Evolutionary conservation across 1,284 basidiomycete genomes (phyloP), one percentile per base, ranked within the genome.

Genomic region (Rhodotorula sp.): DNA sequence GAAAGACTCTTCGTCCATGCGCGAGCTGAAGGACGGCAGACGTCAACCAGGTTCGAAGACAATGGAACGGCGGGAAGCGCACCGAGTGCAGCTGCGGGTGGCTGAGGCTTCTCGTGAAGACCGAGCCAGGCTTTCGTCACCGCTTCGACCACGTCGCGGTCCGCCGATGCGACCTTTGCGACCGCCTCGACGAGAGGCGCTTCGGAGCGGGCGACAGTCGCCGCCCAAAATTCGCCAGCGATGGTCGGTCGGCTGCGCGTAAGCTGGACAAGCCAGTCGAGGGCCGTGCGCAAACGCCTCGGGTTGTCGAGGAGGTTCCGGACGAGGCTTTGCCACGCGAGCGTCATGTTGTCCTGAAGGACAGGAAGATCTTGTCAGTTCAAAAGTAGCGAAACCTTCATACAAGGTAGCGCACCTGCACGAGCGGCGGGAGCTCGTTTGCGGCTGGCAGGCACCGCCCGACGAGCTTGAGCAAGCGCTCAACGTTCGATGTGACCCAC

Each of bases 401-500:
- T 24, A 58, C 10, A 44, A 20, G 15, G 22, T 18, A 30, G 40
- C 68, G 51, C 50, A 55, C 55, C 60, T 59, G 15, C 20, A 58
- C 50, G 28, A 59, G 26, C 44, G 26, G 26, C 44, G 34, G 5
- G 40, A 13, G 7, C 53, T 28, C 26, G 11, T 31, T 9, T 5
- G 6, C 8, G 15, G 20, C 7, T 5, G 59, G 53, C 54, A 59
- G 30, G 37, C 68, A 69, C 26, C 15, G 22, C 30, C 52, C 58
- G 54, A 61, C 46, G 2, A 67, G 44, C 22, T 20, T 9, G 53
- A 73, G 61, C 0, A 73, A 58, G 50, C 64, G 59, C 10, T 56
- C 71, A 13, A 52, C 28, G 22, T 62, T 59, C 8, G 13, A 20
- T 20, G 13, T 22, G 13, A 70, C 59, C 71, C 71, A 73, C 22